Conservation (phyloP, 1,284 basidiomycete genomes). For the Laetiporus sulphureus region DNA sequence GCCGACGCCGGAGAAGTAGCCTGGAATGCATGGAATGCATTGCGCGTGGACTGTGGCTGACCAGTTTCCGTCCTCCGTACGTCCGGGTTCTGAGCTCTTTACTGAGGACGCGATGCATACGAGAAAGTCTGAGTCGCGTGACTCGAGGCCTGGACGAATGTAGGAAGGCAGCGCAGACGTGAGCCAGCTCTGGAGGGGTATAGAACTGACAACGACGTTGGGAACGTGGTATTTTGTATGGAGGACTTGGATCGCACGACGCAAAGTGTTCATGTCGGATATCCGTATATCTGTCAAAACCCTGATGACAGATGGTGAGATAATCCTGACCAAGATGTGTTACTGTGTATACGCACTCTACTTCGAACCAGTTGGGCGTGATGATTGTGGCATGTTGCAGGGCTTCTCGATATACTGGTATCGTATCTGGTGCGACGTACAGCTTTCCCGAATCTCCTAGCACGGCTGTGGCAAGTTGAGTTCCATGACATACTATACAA, state of each 20-base stretch:
- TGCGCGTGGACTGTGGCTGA: conserved; percentile 61
- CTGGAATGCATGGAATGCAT: conserved; percentile 75
- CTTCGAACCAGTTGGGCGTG: conserved; percentile 98
- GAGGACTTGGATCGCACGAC: conserved; percentile 62
- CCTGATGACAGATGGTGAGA: conserved; percentile 32
- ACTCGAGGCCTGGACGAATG: conserved; percentile 30
- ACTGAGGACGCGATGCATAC: conserved; percentile 72
- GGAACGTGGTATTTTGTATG: conserved; percentile 74
- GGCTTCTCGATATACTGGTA: conserved; percentile 84
- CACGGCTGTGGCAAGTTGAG: conserved; percentile 46
- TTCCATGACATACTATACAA: conserved; percentile 1
- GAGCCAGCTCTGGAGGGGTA: conserved; percentile 61
- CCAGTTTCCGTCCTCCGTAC: no score
- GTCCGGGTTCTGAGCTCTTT: conserved; percentile 10
- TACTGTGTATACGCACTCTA: conserved; percentile 60
- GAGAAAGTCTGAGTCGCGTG: conserved; percentile 43
- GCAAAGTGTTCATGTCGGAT: conserved; percentile 58
- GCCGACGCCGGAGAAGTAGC: conserved; percentile 95
- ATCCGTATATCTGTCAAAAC: conserved; percentile 71
- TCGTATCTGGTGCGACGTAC: conserved; percentile 85
- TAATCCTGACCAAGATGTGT: neutral
- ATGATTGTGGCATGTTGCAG: conserved; percentile 83
- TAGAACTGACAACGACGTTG: conserved; percentile 90
- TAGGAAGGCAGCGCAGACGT: conserved; percentile 38
- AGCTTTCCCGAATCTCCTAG: conserved; percentile 85